Percentiles rank a stretch among this genome's conserved stretches.
phyloP scores from a whole-genome alignment of 2,329 filamentous ascomycete species.

The Colletotrichum sp. region DNA sequence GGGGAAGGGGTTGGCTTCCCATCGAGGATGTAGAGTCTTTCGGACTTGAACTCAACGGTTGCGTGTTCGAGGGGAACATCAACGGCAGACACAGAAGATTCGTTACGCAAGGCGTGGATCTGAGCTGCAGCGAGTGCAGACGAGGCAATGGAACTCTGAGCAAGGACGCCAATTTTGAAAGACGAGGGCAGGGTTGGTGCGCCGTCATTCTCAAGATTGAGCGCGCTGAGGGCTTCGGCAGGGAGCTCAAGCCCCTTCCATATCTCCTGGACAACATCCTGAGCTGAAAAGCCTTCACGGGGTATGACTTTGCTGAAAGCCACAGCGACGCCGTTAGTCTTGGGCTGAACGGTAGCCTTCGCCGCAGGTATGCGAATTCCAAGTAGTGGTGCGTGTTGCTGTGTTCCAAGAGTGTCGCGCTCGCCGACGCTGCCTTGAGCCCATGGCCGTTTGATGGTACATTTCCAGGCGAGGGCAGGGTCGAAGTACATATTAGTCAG shows the following conservation, averaged over 20 bases:
- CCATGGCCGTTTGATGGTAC: conserved; percentile 41
- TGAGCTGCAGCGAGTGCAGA: conserved; percentile 56
- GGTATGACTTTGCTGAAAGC: not conserved
- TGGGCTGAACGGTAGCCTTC: fast-evolving
- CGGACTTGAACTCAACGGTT: conserved; percentile 57
- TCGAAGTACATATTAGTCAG: conserved; percentile 47
- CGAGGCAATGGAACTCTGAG: conserved; percentile 55
- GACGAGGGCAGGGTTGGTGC: conserved; percentile 45
- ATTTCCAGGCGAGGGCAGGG: conserved; percentile 51
- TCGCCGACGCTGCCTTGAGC: conserved; percentile 40
- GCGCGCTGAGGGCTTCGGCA: not conserved
- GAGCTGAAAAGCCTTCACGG: not conserved
- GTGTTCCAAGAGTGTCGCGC: conserved; percentile 40
- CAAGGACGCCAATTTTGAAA: conserved; percentile 58
- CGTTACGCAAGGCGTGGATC: conserved; percentile 41
- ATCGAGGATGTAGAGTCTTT: conserved; percentile 51
- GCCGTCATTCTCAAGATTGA: not conserved
- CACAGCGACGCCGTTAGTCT: not conserved
- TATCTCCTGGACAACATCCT: conserved; percentile 1
- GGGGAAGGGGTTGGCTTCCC: conserved; percentile 34
- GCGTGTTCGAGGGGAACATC: conserved; percentile 51
- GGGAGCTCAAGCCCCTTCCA: conserved; percentile 3
- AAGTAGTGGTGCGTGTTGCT: conserved; percentile 41
- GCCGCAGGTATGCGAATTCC: conserved; percentile 26
- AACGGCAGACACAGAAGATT: conserved; percentile 37